Evolutionary conservation across 192 early-diverging fungal genomes (phyloP).

Genomic region (Podila horticola): DNA sequence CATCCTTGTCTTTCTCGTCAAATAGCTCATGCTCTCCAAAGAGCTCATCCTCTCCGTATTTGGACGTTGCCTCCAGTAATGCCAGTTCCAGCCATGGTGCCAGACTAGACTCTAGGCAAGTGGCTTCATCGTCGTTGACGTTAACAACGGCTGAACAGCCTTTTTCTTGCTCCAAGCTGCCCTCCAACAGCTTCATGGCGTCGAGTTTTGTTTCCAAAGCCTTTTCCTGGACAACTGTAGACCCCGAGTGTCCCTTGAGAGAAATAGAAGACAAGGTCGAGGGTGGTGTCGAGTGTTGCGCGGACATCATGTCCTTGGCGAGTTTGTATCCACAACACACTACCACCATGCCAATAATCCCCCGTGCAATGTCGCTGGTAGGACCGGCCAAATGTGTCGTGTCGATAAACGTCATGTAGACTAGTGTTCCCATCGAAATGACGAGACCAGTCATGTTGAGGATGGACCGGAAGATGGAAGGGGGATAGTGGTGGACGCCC

Average conservation of each 20-base stretch:
- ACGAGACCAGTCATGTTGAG: not conserved
- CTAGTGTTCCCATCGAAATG: not conserved
- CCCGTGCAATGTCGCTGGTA: not conserved
- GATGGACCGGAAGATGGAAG: not conserved
- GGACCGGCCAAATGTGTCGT: not conserved
- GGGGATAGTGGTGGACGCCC: not conserved
- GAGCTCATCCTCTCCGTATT: not conserved
- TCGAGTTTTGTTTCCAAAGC: no score
- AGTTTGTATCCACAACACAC: not conserved
- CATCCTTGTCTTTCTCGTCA: no score
- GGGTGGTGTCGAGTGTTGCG: no score
- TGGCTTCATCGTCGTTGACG: no score
- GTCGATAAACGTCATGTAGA: not conserved
- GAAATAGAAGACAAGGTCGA: no score
- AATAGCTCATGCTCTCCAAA: not conserved
- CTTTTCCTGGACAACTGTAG: no score
- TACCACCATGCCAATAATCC: not conserved
- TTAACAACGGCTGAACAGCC: no score
- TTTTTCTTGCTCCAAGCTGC: no score
- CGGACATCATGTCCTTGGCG: not conserved
- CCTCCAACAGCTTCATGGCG: no score
- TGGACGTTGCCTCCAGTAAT: not conserved
- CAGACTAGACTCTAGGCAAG: no score
- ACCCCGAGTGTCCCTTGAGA: no score
- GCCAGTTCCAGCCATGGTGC: no score